Base-by-base conservation (phyloP, 2,329 filamentous ascomycete genomes). In the Camillea tinctor region DNA sequence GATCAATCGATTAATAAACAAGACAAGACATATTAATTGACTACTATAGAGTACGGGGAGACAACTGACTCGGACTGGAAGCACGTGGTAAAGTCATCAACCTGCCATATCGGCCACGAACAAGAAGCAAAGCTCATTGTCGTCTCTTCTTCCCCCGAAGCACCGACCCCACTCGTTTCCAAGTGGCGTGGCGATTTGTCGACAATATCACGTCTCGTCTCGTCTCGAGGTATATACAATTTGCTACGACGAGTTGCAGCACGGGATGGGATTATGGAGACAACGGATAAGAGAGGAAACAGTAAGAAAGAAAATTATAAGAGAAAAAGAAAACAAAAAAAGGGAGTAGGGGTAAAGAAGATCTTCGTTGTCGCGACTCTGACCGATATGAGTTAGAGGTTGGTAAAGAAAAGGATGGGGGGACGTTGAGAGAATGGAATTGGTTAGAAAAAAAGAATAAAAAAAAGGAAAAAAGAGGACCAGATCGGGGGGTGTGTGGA, bases 21-120 rank as follows among this genome's bases (percentile, higher is more conserved):
- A n/a, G 24, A 13, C 51, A n/a, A n/a, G n/a, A 52, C 23, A 7
- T 22, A 30, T 20, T 24, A 23, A 44, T 44, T n/a, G 36, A 15
- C 36, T 17, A n/a, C 17, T 44, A 30, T 9, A 30, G 36, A 11
- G 26, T 30, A 30, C 26, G 6, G 26, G 13, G 26, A n/a, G 57
- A 23, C 4, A 19, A 81, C 88, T 74, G 77, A 92, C 89, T 92
- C 87, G 77, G 81, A 79, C 68, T 83, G 83, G 71, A 89, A 88
- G 73, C 87, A 89, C 56, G 78, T 76, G 50, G 80, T 84, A 67
- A 89, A 84, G 76, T 89, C 87, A 74, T 89, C 87, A 63, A 84
- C 75, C 64, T 76, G 79, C 87, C 87, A 89, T 73, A 86, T 75
- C 55, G 84, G 83, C 83, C 80, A 82, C 55, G 77, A 73, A 72